Evolutionary conservation across 441 rosid genomes (phyloP), one percentile per base, ranked within the genome.

Genomic region (Croton setiger): DNA sequence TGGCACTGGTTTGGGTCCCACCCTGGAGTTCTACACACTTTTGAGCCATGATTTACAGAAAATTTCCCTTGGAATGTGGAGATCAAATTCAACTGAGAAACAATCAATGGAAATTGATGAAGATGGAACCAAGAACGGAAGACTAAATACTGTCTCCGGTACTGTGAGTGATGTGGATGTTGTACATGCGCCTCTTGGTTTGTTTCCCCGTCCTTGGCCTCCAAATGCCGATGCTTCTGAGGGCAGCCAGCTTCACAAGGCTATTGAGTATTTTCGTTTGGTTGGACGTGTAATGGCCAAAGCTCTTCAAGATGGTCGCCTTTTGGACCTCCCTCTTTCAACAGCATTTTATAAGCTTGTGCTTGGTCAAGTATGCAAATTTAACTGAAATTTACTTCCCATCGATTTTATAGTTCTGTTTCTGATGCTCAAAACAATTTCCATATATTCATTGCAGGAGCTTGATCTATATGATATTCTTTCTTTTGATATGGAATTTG

Each of bases 241-340:
- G 80, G 91, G 90, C 63, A 87, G 87, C 76, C 89, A 80, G 70
- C 81, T 96, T 33, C 76, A 72, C 67, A 93, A 88, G 83, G 98
- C 82, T 17, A 61, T 82, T 56, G 98, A 96, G 70, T 85, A 96
- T 77, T 96, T 96, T 80, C 91, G 96, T 63, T 79, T 96, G 75
- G 80, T 92, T 82, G 99, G 99, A 64, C 98, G 98, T 71, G 95
- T 90, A 70, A 88, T 90, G 95, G 98, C 99, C 45, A 96, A 96
- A 84, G 98, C 99, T 74, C 97, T 96, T 83, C 99, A 96, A 82
- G 99, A 96, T 80, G 98, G 99, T 58, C 85, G 99, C 63, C 92
- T 96, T 68, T 74, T 96, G 82, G 99, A 96, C 74, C 76, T 96
- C 66, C 91, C 98, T 49, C 72, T 96, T 71, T 91, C 97, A 13